These are phyloP conservation scores for Aspergillus sp. DNA, from an alignment of 2,329 filamentous ascomycete species.

Conservation along the genomic window DNA sequence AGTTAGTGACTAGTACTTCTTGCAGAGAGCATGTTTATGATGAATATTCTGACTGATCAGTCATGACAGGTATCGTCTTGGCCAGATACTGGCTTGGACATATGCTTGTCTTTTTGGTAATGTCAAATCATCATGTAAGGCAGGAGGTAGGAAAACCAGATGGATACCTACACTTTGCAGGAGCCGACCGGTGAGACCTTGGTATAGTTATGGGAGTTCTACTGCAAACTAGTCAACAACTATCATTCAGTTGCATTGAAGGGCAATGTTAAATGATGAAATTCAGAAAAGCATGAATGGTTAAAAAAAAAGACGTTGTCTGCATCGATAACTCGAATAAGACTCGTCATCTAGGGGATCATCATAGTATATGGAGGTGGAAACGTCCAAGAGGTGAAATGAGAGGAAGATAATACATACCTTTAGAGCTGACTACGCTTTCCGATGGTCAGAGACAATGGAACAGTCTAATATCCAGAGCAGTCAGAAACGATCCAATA, in stretches of 20 bases:
- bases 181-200: background rate
- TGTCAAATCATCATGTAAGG: constrained; percentile 71
- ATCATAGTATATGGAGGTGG: constrained; percentile 31
- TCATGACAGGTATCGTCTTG: constrained; percentile 47
- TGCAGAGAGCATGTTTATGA: constrained; percentile 9
- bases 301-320: constrained; percentile 45
- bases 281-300: constrained; percentile 55
- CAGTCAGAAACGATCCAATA: constrained; percentile 21
- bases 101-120: constrained; percentile 88
- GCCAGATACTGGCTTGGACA: constrained; percentile 63
- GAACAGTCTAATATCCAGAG: constrained; percentile 7
- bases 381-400: too few relatives aligned
- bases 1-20: constrained; percentile 21
- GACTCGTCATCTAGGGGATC: constrained; percentile 58
- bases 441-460: background rate
- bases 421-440: too few relatives aligned
- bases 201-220: background rate
- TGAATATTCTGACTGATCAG: constrained; percentile 34
- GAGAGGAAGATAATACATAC: too few relatives aligned
- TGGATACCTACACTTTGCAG: constrained; percentile 20
- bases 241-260: background rate
- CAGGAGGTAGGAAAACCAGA: constrained; percentile 14
- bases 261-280: constrained; percentile 7
- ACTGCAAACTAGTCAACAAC: background rate
- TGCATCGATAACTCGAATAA: constrained; percentile 56